Evolutionary conservation across 495 filamentous ascomycete genomes (phyloP), one percentile per base, ranked within the genome.

Genomic region (Lasiosphaeris hirsuta): DNA sequence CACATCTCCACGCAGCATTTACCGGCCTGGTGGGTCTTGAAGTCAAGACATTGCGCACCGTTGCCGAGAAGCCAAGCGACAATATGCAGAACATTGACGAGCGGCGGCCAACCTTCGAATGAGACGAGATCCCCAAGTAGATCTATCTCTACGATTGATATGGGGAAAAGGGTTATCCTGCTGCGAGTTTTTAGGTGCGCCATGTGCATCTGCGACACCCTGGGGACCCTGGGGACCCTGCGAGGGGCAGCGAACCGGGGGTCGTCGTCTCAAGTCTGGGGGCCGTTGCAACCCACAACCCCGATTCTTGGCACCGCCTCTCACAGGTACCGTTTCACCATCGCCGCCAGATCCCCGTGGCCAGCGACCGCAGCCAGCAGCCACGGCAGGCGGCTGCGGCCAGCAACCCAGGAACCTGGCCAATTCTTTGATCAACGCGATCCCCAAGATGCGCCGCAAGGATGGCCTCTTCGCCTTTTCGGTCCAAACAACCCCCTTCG

Each of bases 261-360:
- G 57, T 39, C 39, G n/a, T 43, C 19, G 57, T 65, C 63, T 63
- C 60, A 56, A 49, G 51, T 55, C 34, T 36, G 53, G 60, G 52
- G 43, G 17, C 35, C 30, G 17, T 41, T 61, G 57, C 44, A 34
- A 42, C 53, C 54, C 38, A 15, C 15, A 4, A 51, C 63, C 45
- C 33, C 44, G 39, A 54, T 48, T 48, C 65, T 68, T 69, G 67
- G 67, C 67, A 41, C 38, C 38, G 37, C 47, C 63, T 71, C 65
- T 58, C 18, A 71, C 69, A 68, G 60, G 60, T 11, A 66, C 60
- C 35, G 67, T 70, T 70, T 69, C 67, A 69, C 33, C 44, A 63
- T 63, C 61, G 50, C 48, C 47, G 45, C 15, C 42, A 35, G 41
- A 57, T 66, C 40, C 51, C 33, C 39, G 45, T 18, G 45, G 23